These are phyloP conservation scores for Apiospora marii DNA, from an alignment of 2,329 filamentous ascomycete species.

Conservation along the genomic window DNA sequence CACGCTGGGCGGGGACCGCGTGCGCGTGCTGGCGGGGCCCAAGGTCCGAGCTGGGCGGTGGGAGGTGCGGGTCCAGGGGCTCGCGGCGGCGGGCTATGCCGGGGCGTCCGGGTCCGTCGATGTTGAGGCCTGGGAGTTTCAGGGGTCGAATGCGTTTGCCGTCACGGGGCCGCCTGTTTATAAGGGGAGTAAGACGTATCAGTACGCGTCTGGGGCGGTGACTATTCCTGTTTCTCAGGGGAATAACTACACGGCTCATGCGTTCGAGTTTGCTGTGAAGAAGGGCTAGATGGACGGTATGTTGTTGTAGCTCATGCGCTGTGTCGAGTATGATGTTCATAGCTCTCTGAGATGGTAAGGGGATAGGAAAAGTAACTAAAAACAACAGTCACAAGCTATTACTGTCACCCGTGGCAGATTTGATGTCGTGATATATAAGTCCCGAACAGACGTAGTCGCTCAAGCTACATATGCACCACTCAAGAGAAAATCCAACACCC, in stretches of 20 bases:
- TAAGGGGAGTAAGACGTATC: slow-evolving; percentile 7
- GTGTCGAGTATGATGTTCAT: neutral
- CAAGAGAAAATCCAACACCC: no score
- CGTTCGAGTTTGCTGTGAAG: slow-evolving; percentile 1
- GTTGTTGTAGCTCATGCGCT: neutral
- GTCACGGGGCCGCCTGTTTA: slow-evolving; percentile 5
- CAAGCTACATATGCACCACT: no score
- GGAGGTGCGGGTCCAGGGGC: slow-evolving; percentile 43
- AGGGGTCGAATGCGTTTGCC: slow-evolving; percentile 28
- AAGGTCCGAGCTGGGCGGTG: slow-evolving; percentile 43
- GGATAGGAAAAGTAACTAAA: no score
- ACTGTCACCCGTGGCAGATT: no score
- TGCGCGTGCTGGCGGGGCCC: slow-evolving; percentile 47
- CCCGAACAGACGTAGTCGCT: neutral
- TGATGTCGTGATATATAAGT: neutral
- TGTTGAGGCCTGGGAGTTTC: slow-evolving; percentile 43
- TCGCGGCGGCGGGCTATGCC: slow-evolving; percentile 45
- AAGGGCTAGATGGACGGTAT: neutral
- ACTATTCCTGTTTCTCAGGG: slow-evolving; percentile 15
- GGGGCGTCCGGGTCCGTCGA: slow-evolving; percentile 39
- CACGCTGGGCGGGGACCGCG: slow-evolving; percentile 40
- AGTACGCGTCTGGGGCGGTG: neutral
- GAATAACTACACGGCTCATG: slow-evolving; percentile 15
- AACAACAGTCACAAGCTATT: no score
- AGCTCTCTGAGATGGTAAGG: no score